phyloP scores from a whole-genome alignment of 169 alveolate genomes.

The Eimeria acervulina region DNA sequence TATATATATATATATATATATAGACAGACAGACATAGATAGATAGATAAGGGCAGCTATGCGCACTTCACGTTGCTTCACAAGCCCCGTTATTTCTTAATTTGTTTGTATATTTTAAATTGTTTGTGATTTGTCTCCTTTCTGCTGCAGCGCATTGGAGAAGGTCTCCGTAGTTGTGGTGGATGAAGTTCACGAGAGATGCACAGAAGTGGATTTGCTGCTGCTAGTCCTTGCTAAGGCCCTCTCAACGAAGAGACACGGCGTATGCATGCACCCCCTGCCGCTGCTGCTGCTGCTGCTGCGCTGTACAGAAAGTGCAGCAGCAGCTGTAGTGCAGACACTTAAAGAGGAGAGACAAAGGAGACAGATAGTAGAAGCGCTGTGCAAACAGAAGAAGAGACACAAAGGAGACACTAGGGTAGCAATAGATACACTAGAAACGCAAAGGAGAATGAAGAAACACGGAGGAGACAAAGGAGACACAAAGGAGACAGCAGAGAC shows the following conservation, averaged over 20 bases:
- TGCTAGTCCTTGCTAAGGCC: constrained; percentile 78
- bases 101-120: neutral
- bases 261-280: constrained; percentile 8
- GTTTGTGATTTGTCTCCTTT: neutral
- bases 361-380: neutral
- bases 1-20: neutral
- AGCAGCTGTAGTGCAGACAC: too few relatives aligned
- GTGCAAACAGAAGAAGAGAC: neutral
- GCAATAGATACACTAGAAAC: neutral
- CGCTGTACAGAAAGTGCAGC: too few relatives aligned
- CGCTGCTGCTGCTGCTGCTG: neutral
- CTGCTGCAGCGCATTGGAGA: constrained; percentile 44
- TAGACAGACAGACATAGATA: too few relatives aligned
- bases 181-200: constrained; percentile 99
- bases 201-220: constrained; percentile 98
- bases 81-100: neutral
- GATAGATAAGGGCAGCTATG: neutral
- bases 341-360: too few relatives aligned
- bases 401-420: neutral
- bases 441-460: neutral
- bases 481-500: too few relatives aligned
- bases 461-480: too few relatives aligned
- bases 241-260: constrained; percentile 37
- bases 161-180: constrained; percentile 95
- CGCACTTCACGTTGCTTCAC: neutral